Conservation (phyloP, 768 basidiomycete genomes). For the Dentipellis sp. region DNA sequence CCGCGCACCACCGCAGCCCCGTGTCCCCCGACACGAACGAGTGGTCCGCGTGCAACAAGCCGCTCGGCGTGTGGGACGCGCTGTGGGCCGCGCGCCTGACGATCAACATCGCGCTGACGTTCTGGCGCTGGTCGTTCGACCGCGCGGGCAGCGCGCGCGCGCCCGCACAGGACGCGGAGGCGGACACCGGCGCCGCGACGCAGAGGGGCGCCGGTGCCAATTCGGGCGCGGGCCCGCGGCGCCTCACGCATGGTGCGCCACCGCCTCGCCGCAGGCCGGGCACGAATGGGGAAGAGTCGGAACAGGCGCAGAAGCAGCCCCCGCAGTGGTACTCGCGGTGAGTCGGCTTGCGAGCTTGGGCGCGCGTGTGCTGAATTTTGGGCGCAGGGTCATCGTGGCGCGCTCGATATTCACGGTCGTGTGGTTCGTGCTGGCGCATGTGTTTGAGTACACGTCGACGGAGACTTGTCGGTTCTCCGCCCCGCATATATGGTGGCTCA, state of each 20-base stretch:
- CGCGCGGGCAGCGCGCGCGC: conserved; percentile 12
- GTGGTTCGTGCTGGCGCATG: conserved; percentile 80
- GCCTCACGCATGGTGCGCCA: no score
- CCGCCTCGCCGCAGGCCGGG: no score
- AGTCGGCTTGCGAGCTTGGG: neutral
- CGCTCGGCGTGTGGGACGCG: conserved; percentile 58
- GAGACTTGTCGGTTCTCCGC: conserved; percentile 63
- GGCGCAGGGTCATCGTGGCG: neutral
- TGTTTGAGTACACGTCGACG: conserved; percentile 69
- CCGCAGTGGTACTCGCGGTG: neutral
- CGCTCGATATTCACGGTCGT: conserved; percentile 41
- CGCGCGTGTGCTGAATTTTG: neutral
- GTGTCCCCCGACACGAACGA: conserved; percentile 33
- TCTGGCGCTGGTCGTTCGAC: conserved; percentile 44
- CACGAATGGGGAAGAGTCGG: neutral
- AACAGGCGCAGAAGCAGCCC: conserved; percentile 2
- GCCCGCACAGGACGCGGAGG: neutral
- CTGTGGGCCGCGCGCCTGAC: conserved; percentile 52
- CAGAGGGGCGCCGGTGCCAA: neutral
- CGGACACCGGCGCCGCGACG: neutral
- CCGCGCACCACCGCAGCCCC: conserved; percentile 39
- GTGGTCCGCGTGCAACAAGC: conserved; percentile 54
- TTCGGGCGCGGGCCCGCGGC: neutral
- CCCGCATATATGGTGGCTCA: conserved; percentile 84
- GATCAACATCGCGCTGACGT: conserved; percentile 38